Percentiles rank a stretch among this genome's conserved stretches.
Evolutionary conservation across 768 basidiomycete genomes (phyloP).

Genomic region (Mrakia hoshinonis): DNA sequence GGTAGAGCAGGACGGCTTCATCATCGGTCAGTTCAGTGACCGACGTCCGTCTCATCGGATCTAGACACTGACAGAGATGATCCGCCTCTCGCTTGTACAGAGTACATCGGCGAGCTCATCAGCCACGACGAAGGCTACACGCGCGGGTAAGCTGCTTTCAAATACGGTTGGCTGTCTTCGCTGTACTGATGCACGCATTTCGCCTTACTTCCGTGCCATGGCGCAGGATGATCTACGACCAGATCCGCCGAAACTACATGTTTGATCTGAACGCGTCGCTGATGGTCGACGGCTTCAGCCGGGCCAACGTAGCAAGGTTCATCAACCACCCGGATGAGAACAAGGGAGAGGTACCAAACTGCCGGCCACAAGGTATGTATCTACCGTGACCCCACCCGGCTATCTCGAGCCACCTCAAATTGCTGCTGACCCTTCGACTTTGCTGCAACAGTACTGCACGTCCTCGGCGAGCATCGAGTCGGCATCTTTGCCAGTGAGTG

Average conservation of each 20-base stretch:
- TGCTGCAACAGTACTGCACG: conserved; percentile 9
- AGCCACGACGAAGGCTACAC: conserved; percentile 6
- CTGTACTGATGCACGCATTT: background rate
- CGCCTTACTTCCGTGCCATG: too few species aligned
- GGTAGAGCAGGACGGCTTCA: conserved; percentile 2
- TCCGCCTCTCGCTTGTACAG: background rate
- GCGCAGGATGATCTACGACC: conserved; percentile 12
- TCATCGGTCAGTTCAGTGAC: conserved; percentile 10
- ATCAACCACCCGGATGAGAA: conserved; percentile 26
- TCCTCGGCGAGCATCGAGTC: conserved; percentile 27
- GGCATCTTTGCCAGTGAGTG: conserved; percentile 18
- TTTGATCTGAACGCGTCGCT: conserved; percentile 24
- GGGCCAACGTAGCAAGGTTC: conserved; percentile 19
- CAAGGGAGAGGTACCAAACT: conserved; percentile 6
- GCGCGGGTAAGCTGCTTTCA: conserved; percentile 1
- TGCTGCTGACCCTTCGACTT: background rate
- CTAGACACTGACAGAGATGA: background rate
- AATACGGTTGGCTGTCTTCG: too few species aligned
- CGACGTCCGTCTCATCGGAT: too few species aligned
- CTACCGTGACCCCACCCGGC: too few species aligned
- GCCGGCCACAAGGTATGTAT: conserved; percentile 1
- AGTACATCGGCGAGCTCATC: conserved; percentile 25
- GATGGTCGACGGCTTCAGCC: conserved; percentile 11
- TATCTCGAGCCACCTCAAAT: background rate
- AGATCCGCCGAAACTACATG: conserved; percentile 21